Conservation (phyloP, 768 basidiomycete genomes). For the Boletus vermiculosoides region DNA sequence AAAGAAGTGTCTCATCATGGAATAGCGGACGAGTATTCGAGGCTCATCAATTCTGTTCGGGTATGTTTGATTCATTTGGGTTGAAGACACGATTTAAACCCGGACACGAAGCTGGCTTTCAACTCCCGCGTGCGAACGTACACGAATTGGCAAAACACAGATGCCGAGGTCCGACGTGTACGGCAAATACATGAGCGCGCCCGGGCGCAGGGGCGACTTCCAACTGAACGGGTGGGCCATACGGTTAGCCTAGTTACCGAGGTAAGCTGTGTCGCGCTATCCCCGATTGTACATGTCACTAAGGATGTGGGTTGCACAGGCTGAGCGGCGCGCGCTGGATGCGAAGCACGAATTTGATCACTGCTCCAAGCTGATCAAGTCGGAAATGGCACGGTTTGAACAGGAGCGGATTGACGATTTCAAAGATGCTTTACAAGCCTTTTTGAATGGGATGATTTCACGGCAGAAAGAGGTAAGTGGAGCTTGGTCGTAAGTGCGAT, state of each 20-base stretch:
- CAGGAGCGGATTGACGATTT: constrained; percentile 93
- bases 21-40: constrained; percentile 86
- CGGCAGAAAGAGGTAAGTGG: constrained; percentile 73
- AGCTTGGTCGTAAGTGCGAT: too few species aligned
- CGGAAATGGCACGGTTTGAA: constrained; percentile 89
- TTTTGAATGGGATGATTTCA: constrained; percentile 83
- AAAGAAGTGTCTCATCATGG: constrained; percentile 7
- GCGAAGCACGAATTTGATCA: constrained; percentile 88
- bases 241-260: constrained; percentile 82
- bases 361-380: constrained; percentile 83
- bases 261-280: constrained; percentile 40
- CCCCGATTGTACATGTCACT: neutral
- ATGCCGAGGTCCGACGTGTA: constrained; percentile 68
- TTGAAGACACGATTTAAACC: neutral
- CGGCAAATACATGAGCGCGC: constrained; percentile 81
- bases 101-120: constrained; percentile 68
- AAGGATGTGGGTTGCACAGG: constrained; percentile 41
- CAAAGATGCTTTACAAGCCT: constrained; percentile 76
- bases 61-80: constrained; percentile 42
- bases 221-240: constrained; percentile 65
- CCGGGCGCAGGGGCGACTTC: constrained; percentile 70
- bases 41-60: constrained; percentile 83
- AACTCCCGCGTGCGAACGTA: constrained; percentile 82
- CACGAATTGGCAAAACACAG: constrained; percentile 76
- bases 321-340: constrained; percentile 81